These are phyloP conservation scores for Omphalotus olearius DNA, from an alignment of 1,284 basidiomycete species.

Conservation along the genomic window DNA sequence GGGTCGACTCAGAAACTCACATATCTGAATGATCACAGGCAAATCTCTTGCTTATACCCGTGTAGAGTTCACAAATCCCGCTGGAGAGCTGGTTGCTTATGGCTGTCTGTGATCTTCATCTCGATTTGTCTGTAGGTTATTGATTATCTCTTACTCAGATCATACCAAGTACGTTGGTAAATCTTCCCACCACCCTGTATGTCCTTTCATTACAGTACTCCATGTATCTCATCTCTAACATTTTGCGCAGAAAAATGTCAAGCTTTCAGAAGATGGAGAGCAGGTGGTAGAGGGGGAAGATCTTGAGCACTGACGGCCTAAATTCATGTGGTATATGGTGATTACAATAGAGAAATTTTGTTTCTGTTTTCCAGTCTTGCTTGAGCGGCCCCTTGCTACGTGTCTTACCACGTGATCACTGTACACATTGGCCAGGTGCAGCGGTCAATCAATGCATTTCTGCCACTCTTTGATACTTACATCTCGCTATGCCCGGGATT, in stretches of 20 bases:
- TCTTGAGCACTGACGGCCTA: conserved; percentile 25
- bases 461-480: background rate
- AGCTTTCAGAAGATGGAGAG: conserved; percentile 77
- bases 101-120: conserved; percentile 52
- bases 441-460: no score
- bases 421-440: no score
- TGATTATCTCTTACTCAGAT: conserved; percentile 39
- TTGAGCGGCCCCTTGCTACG: no score
- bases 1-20: background rate
- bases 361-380: no score
- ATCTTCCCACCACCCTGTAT: conserved; percentile 60
- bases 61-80: conserved; percentile 69
- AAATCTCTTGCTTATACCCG: conserved; percentile 80
- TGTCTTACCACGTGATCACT: no score
- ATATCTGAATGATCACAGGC: conserved; percentile 39
- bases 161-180: conserved; percentile 89
- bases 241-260: conserved; percentile 62
- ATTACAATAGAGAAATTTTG: no score
- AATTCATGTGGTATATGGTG: no score
- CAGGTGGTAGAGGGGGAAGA: conserved; percentile 65
- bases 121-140: background rate
- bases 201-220: conserved; percentile 19
- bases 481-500: conserved; percentile 60
- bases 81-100: conserved; percentile 78
- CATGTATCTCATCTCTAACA: background rate